Conservation (phyloP, 2,329 filamentous ascomycete species). For the Fusarium annulatum region DNA sequence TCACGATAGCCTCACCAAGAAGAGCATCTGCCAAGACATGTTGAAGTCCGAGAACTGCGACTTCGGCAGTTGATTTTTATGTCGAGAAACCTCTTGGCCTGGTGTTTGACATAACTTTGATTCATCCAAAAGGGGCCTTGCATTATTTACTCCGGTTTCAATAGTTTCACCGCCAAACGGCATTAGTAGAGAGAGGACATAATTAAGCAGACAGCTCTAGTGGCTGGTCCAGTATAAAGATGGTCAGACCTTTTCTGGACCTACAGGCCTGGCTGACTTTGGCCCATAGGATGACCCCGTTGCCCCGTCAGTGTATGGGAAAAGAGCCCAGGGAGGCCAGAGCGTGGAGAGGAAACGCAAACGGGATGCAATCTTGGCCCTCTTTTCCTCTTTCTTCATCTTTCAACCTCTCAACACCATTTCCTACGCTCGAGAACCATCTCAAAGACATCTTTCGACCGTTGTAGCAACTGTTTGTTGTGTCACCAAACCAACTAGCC, state of each 20-base stretch:
- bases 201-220: neutral
- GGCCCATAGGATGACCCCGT: conserved; percentile 33
- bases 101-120: conserved; percentile 13
- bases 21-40: neutral
- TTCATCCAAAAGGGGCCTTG: conserved; percentile 28
- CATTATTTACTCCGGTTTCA: conserved; percentile 36
- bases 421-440: conserved; percentile 10
- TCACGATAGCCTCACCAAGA: neutral
- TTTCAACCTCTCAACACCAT: conserved; percentile 42
- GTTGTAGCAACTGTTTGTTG: conserved; percentile 8
- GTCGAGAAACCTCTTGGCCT: neutral
- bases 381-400: conserved; percentile 40
- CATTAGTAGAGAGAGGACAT: conserved; percentile 15
- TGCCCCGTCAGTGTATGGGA: conserved; percentile 49
- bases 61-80: conserved; percentile 16
- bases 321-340: conserved; percentile 41
- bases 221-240: rapidly evolving
- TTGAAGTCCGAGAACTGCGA: neutral
- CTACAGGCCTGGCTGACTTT: conserved; percentile 19
- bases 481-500: conserved; percentile 31
- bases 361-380: conserved; percentile 35
- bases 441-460: conserved; percentile 11
- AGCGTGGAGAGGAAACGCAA: conserved; percentile 42
- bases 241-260: neutral
- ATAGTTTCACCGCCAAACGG: conserved; percentile 39